Evolutionary conservation across 2,329 filamentous ascomycete genomes (phyloP).

Genomic region (Penicillium brasilianum): DNA sequence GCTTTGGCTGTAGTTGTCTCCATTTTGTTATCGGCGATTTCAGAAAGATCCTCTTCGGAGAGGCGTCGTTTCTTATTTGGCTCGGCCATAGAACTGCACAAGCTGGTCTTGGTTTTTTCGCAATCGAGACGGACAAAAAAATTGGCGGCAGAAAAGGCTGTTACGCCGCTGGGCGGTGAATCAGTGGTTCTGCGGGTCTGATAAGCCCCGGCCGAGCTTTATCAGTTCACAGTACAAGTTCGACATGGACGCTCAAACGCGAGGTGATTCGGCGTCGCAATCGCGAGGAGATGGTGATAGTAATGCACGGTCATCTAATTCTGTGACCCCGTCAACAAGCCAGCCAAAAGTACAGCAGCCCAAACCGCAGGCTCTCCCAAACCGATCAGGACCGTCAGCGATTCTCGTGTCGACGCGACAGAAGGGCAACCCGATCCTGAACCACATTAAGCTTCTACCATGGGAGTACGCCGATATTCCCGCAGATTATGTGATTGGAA

Average conservation of each 20-base stretch:
- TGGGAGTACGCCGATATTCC: conserved; percentile 99
- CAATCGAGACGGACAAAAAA: conserved; percentile 31
- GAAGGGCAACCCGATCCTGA: conserved; percentile 91
- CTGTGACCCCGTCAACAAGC: conserved; percentile 7
- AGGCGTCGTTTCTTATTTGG: conserved; percentile 44
- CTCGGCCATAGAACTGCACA: conserved; percentile 38
- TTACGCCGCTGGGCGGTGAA: conserved; percentile 20
- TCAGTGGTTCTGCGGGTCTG: neutral
- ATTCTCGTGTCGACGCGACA: conserved; percentile 91
- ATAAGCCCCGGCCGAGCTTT: conserved; percentile 24
- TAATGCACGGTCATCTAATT: conserved; percentile 48
- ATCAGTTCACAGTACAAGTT: conserved; percentile 29
- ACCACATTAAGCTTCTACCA: conserved; percentile 76
- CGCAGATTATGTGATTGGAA: conserved; percentile 86
- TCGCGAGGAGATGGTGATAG: conserved; percentile 18
- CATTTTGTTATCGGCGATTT: conserved; percentile 26
- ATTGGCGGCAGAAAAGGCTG: conserved; percentile 44
- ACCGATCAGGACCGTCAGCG: conserved; percentile 69
- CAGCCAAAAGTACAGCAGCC: conserved; percentile 75
- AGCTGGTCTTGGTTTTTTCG: conserved; percentile 22
- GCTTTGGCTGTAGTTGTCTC: conserved; percentile 31
- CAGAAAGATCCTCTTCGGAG: conserved; percentile 33
- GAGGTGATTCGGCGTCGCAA: conserved; percentile 9
- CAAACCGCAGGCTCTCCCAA: conserved; percentile 81
- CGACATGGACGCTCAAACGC: conserved; percentile 21